Evolutionary conservation across 306 rosid genomes (phyloP), one percentile per base, ranked within the genome.

Genomic region (Malus sieversii): DNA sequence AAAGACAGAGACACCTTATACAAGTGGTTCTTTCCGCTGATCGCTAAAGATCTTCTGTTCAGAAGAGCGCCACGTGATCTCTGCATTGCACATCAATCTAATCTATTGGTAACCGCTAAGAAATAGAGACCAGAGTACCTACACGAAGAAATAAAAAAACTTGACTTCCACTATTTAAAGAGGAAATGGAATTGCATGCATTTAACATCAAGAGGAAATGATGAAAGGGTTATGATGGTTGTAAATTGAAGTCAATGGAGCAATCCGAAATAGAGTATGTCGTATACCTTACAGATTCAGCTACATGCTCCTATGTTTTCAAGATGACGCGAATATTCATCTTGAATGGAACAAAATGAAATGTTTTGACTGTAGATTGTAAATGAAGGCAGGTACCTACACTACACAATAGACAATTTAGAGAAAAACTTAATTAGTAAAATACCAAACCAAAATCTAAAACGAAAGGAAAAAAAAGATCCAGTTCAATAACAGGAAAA

Each of bases 51-150:
- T 90, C 92, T 89, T 88, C 88, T 82, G 38, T 71, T 70, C 63
- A 89, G 86, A 92, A 90, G 86, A 88, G 97, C 92, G 83, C 84
- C 85, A 68, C 86, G 88, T 44, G 93, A 89, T 75, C 87, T 85
- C 88, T 90, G 98, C 98, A 92, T 95, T 32, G 88, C 86, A 81
- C 92, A 89, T 89, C 79, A 90, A 92, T 79, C 84, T 80, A 75
- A 75, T 82, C 70, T 84, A 78, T 38, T 72, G 59, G 85, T 51
- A 73, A 59, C 55, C 40, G 4, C 53, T 48, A 18, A 67, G 63
- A 61, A 68, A 53, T 4, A 35, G 71, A 80, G 68, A 65, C 68
- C 42, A 42, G 76, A 57, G 48, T 53, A 44, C 85, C 92, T 84
- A 83, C 76, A 86, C 35, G 58, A 73, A 12, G 79, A 18, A 78